These are phyloP conservation scores for Ensete glaucum DNA, from an alignment of 176 grass and related monocot species.

Conservation along the genomic window DNA sequence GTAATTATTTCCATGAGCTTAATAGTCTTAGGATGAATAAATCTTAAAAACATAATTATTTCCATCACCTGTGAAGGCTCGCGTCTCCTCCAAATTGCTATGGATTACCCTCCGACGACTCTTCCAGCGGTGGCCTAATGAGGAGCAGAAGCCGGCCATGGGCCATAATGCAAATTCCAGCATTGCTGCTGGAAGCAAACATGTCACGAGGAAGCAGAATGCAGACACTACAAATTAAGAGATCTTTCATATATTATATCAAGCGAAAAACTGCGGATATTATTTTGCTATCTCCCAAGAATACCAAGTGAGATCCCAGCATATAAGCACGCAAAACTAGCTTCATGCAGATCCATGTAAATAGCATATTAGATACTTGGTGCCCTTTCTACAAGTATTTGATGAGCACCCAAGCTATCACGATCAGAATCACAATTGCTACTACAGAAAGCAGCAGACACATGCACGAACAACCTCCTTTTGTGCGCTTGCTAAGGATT, in stretches of 20 bases:
- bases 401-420: slow-evolving; percentile 71
- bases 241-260: background rate
- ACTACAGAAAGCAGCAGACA: slow-evolving; percentile 32
- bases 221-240: background rate
- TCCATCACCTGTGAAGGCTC: no score
- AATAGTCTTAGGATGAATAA: no score
- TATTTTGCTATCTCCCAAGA: background rate
- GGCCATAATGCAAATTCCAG: no score
- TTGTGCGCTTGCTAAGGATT: slow-evolving; percentile 22
- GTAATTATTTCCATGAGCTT: no score
- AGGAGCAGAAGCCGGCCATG: no score
- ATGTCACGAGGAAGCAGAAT: no score
- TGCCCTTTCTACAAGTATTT: slow-evolving; percentile 52
- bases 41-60: no score
- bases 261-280: background rate
- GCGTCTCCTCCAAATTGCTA: no score
- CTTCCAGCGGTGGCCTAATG: no score
- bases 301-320: background rate
- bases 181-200: no score
- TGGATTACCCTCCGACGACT: no score
- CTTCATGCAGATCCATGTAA: background rate
- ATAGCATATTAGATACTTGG: background rate
- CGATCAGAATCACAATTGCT: slow-evolving; percentile 61
- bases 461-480: slow-evolving; percentile 31
- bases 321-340: background rate